Conservation (phyloP, 371 early-diverging fungal genomes). For the Mortierella sp. region DNA sequence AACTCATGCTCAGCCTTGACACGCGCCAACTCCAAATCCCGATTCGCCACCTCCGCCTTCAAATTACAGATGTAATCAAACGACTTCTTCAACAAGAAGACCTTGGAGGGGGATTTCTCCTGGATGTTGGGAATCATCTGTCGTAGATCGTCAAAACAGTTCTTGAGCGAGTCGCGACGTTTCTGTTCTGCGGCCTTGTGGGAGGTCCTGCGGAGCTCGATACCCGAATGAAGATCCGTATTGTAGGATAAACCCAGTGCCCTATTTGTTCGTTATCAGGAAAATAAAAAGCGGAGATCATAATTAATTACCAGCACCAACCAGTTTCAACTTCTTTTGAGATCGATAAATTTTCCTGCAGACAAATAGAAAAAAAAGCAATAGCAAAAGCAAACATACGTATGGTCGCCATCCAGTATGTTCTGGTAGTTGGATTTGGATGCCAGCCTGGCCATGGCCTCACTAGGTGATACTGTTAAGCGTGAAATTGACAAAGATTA, state of each 20-base stretch:
- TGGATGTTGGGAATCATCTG: conserved; percentile 78
- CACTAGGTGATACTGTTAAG: conserved; percentile 30
- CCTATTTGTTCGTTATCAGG: background rate
- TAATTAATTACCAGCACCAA: conserved; percentile 3
- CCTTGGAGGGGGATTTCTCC: conserved; percentile 78
- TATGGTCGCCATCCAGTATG: conserved; percentile 85
- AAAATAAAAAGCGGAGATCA: background rate
- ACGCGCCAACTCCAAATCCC: conserved; percentile 62
- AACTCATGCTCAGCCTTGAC: conserved; percentile 62
- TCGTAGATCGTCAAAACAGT: conserved; percentile 88
- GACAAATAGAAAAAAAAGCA: background rate
- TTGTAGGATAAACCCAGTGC: conserved; percentile 82
- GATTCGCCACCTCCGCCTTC: conserved; percentile 63
- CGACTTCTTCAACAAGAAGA: conserved; percentile 67
- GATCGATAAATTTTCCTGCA: background rate
- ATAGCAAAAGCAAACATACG: conserved; percentile 52
- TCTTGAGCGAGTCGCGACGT: conserved; percentile 90
- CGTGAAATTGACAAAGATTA: background rate
- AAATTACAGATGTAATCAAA: conserved; percentile 74
- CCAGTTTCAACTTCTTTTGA: background rate
- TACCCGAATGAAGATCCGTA: conserved; percentile 79
- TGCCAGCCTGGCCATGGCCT: conserved; percentile 67
- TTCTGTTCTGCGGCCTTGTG: conserved; percentile 97
- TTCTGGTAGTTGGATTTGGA: conserved; percentile 91
- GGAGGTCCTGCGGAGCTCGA: conserved; percentile 82